These are phyloP conservation scores for Lichina pygmaea DNA, from an alignment of 495 filamentous ascomycete species.

Conservation along the genomic window DNA sequence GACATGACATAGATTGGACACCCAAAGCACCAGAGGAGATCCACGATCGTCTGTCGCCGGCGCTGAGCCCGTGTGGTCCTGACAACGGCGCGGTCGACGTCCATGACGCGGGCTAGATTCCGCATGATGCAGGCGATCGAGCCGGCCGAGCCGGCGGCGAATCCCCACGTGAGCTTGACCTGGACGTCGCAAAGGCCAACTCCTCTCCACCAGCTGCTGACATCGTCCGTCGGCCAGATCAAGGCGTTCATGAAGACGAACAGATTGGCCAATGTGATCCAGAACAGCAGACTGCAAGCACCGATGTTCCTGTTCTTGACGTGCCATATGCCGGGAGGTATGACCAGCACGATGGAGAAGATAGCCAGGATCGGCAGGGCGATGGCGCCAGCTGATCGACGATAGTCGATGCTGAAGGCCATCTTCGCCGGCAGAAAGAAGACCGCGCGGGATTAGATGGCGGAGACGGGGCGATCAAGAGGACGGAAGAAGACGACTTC, in stretches of 20 bases:
- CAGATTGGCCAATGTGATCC: slow-evolving; percentile 35
- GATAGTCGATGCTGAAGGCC: neutral
- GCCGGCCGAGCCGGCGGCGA: slow-evolving; percentile 35
- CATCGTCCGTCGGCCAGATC: slow-evolving; percentile 55
- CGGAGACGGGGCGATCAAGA: too few relatives aligned
- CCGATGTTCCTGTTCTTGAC: slow-evolving; percentile 31
- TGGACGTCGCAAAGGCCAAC: slow-evolving; percentile 61
- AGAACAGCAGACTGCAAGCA: slow-evolving; percentile 32
- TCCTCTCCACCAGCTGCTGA: slow-evolving; percentile 42
- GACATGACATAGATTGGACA: slow-evolving; percentile 36
- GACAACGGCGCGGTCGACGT: slow-evolving; percentile 32
- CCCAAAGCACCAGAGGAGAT: slow-evolving; percentile 40
- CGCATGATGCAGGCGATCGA: slow-evolving; percentile 40
- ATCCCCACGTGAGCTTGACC: slow-evolving; percentile 36
- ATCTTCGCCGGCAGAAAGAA: neutral
- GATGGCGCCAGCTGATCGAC: slow-evolving; percentile 5
- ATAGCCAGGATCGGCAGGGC: slow-evolving; percentile 22
- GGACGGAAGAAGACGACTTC: too few relatives aligned
- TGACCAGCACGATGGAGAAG: slow-evolving; percentile 26
- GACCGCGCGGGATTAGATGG: too few relatives aligned
- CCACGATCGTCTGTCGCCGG: slow-evolving; percentile 23
- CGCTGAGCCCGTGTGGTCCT: slow-evolving; percentile 23
- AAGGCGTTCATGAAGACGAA: slow-evolving; percentile 49
- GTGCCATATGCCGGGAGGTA: slow-evolving; percentile 27
- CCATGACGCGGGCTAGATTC: slow-evolving; percentile 38